Conservation (phyloP, 2,329 filamentous ascomycete genomes). For the Phaeosphaeriaceae sp. region DNA sequence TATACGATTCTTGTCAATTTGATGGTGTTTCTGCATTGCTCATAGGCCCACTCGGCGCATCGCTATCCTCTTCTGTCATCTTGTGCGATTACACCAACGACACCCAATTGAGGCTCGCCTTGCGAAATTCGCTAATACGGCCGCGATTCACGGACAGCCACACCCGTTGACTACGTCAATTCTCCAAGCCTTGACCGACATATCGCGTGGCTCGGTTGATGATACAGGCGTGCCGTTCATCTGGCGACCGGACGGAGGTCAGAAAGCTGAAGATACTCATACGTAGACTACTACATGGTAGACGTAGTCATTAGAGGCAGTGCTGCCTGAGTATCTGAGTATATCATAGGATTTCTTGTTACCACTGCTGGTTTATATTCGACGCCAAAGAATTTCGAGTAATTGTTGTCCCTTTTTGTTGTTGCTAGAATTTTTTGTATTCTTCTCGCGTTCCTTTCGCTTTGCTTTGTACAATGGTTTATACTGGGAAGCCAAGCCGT, state of each 20-base stretch:
- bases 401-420: constrained; percentile 2
- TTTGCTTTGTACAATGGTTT: constrained; percentile 42
- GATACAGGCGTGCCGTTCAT: constrained; percentile 8
- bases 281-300: constrained; percentile 25
- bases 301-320: constrained; percentile 36
- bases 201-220: constrained; percentile 16
- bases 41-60: constrained; percentile 16
- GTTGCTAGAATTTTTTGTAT: constrained; percentile 9
- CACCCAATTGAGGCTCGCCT: constrained; percentile 3
- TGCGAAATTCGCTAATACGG: constrained; percentile 8
- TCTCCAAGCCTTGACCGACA: constrained; percentile 2
- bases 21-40: constrained; percentile 13
- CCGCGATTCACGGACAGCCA: constrained; percentile 1
- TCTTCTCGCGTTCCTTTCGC: constrained; percentile 18
- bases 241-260: constrained; percentile 15
- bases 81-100: constrained; percentile 19
- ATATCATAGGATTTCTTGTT: constrained; percentile 5
- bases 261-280: constrained; percentile 17
- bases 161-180: constrained; percentile 13
- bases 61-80: constrained; percentile 10
- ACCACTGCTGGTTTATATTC: constrained; percentile 12
- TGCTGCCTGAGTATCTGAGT: constrained; percentile 19
- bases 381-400: constrained; percentile 1
- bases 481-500: constrained; percentile 51
- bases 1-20: constrained; percentile 16